Evolutionary conservation across 495 filamentous ascomycete species (phyloP), one percentile per base, ranked within the genome.

Genomic region (Neurospora sp.): DNA sequence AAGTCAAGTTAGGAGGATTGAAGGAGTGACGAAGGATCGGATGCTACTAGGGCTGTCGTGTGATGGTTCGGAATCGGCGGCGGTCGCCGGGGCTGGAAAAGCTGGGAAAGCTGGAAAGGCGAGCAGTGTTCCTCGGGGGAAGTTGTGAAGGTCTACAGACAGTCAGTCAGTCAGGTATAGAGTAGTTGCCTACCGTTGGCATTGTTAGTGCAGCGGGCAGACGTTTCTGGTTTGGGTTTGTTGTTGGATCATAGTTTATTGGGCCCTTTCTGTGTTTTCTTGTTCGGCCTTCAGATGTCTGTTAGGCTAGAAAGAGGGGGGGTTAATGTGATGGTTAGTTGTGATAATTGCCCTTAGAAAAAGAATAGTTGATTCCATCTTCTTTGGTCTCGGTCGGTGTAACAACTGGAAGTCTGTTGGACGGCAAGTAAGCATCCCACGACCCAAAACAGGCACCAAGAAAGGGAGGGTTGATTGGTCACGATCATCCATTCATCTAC

Each of bases 21-120:
- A 72, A 74, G 39, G 31, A 72, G 70, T 42, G 77, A 74, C 44
- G 71, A 39, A 70, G 70, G 40, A 74, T 70, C 16, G 72, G 72
- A 39, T 46, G 46, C 4, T 74, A 9, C 4, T 74, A 9, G 71
- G 14, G 18, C 18, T 62, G 2, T 60, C 49, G 6, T 18, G 54
- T 16, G 54, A 62, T 62, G 54, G 54, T 3, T 31, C 54, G 5
- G 54, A 62, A 7, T 62, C 27, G 27, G 12, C 1, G 54, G 54
- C 14, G 54, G 54, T 9, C 0, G 23, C 14, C 1, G 11, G n/a
- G n/a, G n/a, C 11, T 31, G 23, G 49, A 16, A 62, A 62, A 35
- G 11, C 5, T 31, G 23, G 49, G 8, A 62, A 62, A 18, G 54
- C 54, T 62, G 27, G 54, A 0, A 35, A 31, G 4, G 27, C 14